A percentile compares a stretch with the other conserved stretches of the same genome.
phyloP scores from a whole-genome alignment of 148 eudicot species.

The Dianthus caryophyllus region DNA sequence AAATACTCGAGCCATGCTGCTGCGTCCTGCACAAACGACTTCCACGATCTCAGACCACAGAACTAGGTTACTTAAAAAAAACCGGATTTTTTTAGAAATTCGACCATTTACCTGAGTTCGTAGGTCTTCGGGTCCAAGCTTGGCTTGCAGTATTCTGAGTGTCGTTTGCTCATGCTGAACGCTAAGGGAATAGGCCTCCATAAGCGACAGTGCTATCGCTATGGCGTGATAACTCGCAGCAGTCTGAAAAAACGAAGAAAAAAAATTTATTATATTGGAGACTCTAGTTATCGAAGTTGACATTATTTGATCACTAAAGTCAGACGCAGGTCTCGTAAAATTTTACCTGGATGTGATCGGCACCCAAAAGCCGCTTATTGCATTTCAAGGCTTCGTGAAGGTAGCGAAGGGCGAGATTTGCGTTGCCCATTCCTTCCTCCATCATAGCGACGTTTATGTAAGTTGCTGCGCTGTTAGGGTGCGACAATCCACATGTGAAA shows the following conservation, averaged over 20 bases:
- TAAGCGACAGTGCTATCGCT: slow-evolving; percentile 95
- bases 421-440: slow-evolving; percentile 99
- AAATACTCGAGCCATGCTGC: slow-evolving; percentile 99
- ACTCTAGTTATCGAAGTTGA: too few relatives aligned
- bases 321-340: not conserved
- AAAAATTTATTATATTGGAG: not conserved
- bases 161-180: slow-evolving; percentile 99
- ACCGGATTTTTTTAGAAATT: not conserved
- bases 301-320: too few relatives aligned
- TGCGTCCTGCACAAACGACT: slow-evolving; percentile 68
- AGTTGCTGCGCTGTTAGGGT: slow-evolving; percentile 98
- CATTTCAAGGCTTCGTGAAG: slow-evolving; percentile 99
- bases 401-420: slow-evolving; percentile 90
- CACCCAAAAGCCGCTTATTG: slow-evolving; percentile 83
- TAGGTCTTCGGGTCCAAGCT: slow-evolving; percentile 91
- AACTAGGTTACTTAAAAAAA: not conserved
- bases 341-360: slow-evolving; percentile 94
- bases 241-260: slow-evolving; percentile 46
- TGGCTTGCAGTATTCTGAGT: slow-evolving; percentile 86
- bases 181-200: slow-evolving; percentile 98
- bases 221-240: slow-evolving; percentile 99
- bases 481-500: slow-evolving; percentile 94
- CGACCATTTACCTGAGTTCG: slow-evolving; percentile 75
- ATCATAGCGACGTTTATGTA: slow-evolving; percentile 98
- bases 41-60: slow-evolving; percentile 10